A percentile compares a stretch with the other conserved stretches of the same genome.
These are phyloP conservation scores for Dioscorea zingiberensis DNA, from an alignment of 106 monocot genomes.

Conservation along the genomic window DNA sequence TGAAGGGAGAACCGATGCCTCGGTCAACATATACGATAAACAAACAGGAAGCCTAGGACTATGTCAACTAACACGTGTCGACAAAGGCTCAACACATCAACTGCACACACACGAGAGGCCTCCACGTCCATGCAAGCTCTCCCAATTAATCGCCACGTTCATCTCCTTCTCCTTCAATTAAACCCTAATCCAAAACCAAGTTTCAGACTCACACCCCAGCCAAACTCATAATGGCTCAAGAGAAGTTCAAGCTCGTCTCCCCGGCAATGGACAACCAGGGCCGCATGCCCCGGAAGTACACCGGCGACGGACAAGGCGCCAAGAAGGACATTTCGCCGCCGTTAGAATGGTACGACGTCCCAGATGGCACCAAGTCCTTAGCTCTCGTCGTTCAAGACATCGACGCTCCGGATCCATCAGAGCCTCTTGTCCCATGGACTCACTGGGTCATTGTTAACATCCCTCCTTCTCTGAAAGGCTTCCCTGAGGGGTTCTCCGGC, in stretches of 20 bases:
- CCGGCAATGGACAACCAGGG: constrained; percentile 36
- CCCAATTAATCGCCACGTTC: neutral
- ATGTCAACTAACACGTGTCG: neutral
- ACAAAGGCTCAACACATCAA: neutral
- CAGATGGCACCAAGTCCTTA: constrained; percentile 48
- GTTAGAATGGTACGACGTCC: constrained; percentile 68
- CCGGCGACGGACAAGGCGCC: constrained; percentile 56
- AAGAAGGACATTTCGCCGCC: constrained; percentile 63
- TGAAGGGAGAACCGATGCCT: too few species aligned
- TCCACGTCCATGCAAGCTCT: neutral
- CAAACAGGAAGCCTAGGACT: too few species aligned
- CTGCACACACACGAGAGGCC: neutral
- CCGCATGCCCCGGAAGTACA: constrained; percentile 61
- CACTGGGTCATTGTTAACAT: constrained; percentile 88
- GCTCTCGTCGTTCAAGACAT: constrained; percentile 62
- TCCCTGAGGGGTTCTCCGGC: constrained; percentile 78
- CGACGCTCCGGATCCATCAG: constrained; percentile 35
- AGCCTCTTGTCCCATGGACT: constrained; percentile 65
- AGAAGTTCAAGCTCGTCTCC: constrained; percentile 32
- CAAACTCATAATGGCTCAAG: constrained; percentile 12
- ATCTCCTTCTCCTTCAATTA: neutral
- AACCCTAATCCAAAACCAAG: neutral
- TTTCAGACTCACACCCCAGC: too few species aligned
- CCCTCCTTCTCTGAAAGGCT: constrained; percentile 42
- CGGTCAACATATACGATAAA: too few species aligned